These are phyloP conservation scores for Apophysomyces ossiformis DNA, from an alignment of 371 early-diverging fungal genomes.

Conservation along the genomic window DNA sequence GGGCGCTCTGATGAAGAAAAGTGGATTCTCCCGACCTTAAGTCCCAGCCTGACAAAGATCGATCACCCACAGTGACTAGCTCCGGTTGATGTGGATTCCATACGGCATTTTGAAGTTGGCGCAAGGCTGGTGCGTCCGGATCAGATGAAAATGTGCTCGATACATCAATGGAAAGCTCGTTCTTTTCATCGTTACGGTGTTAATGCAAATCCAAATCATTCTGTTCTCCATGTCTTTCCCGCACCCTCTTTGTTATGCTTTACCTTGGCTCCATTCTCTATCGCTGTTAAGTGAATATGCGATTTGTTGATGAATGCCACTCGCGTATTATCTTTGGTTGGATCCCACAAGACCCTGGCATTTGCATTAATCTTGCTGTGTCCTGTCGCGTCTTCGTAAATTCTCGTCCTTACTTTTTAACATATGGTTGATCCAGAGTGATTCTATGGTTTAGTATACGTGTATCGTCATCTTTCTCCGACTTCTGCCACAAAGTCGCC, in stretches of 20 bases:
- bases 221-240: too few species aligned
- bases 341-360: conserved; percentile 47
- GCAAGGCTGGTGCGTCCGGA: conserved; percentile 11
- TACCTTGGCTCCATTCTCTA: conserved; percentile 19
- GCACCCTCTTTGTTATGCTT: background rate
- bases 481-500: conserved; percentile 41
- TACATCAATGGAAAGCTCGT: conserved; percentile 20
- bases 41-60: conserved; percentile 75
- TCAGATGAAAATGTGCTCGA: conserved; percentile 17
- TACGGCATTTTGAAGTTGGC: conserved; percentile 53
- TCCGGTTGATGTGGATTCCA: conserved; percentile 78
- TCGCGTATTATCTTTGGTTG: conserved; percentile 22
- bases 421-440: conserved; percentile 17
- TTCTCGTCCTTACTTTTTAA: conserved; percentile 13
- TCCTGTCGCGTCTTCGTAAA: background rate
- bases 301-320: conserved; percentile 31
- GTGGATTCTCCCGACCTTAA: conserved; percentile 53
- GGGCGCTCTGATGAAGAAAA: conserved; percentile 59
- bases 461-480: conserved; percentile 16
- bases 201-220: too few species aligned
- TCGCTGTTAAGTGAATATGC: conserved; percentile 21
- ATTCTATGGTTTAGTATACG: conserved; percentile 21
- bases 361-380: background rate
- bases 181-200: background rate
- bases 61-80: conserved; percentile 62